Percentiles rank a stretch among this genome's conserved stretches.
Conservation (phyloP, 176 grass and related monocot genomes). For the Triticum dicoccoides region DNA sequence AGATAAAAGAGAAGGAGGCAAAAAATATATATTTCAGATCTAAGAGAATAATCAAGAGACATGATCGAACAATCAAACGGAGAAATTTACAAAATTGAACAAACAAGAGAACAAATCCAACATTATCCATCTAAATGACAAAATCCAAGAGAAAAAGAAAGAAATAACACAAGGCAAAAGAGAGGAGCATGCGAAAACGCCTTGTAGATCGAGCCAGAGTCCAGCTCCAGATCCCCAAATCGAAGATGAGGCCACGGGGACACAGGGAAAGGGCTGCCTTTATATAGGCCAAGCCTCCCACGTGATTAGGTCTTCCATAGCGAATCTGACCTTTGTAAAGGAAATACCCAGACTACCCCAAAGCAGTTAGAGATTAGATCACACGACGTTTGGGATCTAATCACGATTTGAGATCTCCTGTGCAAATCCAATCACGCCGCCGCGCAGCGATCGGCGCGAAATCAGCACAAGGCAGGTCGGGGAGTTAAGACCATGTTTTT, state of each 20-base stretch:
- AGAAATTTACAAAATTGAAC: not conserved
- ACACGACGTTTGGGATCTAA: not conserved
- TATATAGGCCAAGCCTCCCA: not conserved
- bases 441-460: not conserved
- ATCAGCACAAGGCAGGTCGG: not conserved
- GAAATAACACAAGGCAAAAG: not conserved
- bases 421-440: not conserved
- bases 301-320: not conserved
- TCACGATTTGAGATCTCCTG: not conserved
- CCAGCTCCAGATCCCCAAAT: not conserved
- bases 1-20: no score
- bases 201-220: not conserved
- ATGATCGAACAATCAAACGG: no score
- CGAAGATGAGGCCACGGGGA: not conserved
- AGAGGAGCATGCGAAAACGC: not conserved
- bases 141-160: not conserved
- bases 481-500: no score
- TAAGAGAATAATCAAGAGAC: not conserved
- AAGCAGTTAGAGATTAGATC: not conserved
- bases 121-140: not conserved
- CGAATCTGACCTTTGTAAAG: not conserved
- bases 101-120: not conserved
- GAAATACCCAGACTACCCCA: conserved; percentile 8
- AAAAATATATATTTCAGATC: no score
- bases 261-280: not conserved